These are phyloP conservation scores for Salix suchowensis DNA, from an alignment of 345 rosid species.

Conservation along the genomic window DNA sequence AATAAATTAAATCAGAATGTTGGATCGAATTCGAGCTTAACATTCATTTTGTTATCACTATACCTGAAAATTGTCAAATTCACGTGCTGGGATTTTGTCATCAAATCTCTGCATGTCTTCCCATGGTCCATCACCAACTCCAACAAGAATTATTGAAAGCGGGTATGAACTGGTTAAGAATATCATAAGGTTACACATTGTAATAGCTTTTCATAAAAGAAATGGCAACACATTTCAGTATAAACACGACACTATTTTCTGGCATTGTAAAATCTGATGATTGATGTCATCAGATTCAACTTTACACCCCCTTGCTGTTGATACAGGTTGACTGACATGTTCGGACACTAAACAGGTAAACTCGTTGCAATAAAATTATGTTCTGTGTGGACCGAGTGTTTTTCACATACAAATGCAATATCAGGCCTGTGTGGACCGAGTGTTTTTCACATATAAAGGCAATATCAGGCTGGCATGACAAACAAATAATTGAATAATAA, in stretches of 20 bases:
- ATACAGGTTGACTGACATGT: too few relatives aligned
- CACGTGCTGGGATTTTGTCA: conserved; percentile 64
- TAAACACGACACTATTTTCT: background rate
- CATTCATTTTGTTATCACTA: background rate
- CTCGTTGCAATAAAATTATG: too few relatives aligned
- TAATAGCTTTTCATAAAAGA: background rate
- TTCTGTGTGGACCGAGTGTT: too few relatives aligned
- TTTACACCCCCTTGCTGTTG: too few relatives aligned
- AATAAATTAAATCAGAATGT: background rate
- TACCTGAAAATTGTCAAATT: conserved; percentile 77
- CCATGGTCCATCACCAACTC: conserved; percentile 88
- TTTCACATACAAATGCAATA: too few relatives aligned
- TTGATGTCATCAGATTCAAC: too few relatives aligned
- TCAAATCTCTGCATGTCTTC: conserved; percentile 74
- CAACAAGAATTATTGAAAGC: conserved; percentile 63
- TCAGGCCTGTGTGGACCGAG: too few relatives aligned
- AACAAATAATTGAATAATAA: too few relatives aligned
- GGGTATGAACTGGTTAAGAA: conserved; percentile 43
- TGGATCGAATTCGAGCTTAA: background rate
- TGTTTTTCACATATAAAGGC: too few relatives aligned
- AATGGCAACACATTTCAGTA: background rate
- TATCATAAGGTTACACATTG: background rate
- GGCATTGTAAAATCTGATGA: background rate
- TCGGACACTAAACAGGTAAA: too few relatives aligned
- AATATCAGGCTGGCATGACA: too few relatives aligned